Conservation (phyloP, 352 stramenopile species). For the Phytophthora quininea region DNA sequence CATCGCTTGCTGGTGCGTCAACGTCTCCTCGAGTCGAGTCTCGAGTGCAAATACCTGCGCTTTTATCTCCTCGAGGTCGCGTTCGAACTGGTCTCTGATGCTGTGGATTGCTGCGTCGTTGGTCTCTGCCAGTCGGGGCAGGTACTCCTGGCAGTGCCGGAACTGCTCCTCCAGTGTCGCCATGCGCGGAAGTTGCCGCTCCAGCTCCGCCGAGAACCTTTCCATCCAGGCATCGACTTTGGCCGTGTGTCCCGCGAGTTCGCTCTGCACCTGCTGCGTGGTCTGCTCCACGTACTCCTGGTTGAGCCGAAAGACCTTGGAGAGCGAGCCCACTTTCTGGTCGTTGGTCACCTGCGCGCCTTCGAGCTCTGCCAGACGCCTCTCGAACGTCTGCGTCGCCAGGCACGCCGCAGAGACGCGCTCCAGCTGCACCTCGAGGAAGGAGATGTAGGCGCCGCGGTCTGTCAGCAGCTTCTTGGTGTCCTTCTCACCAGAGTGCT, state of each 20-base stretch:
- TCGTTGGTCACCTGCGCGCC: conserved; percentile 46
- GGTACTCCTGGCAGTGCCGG: conserved; percentile 45
- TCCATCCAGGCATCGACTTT: conserved; percentile 70
- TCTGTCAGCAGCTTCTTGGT: conserved; percentile 84
- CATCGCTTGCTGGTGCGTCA: conserved; percentile 30
- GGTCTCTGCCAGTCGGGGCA: conserved; percentile 39
- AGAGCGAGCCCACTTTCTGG: conserved; percentile 67
- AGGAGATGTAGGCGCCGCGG: conserved; percentile 86
- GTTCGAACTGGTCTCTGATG: conserved; percentile 27
- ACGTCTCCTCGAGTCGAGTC: conserved; percentile 48
- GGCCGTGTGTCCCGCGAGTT: conserved; percentile 41
- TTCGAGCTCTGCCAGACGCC: conserved; percentile 62
- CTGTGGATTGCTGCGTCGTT: conserved; percentile 34
- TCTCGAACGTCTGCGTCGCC: conserved; percentile 71
- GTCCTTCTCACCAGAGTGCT: conserved; percentile 59
- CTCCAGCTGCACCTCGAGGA: conserved; percentile 89
- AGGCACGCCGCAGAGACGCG: conserved; percentile 84
- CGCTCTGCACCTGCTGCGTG: conserved; percentile 40
- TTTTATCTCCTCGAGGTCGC: conserved; percentile 59
- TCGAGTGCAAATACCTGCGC: conserved; percentile 53
- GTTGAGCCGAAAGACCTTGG: conserved; percentile 72
- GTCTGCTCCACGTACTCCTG: conserved; percentile 77
- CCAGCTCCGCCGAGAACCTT: conserved; percentile 58
- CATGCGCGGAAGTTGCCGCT: conserved; percentile 42
- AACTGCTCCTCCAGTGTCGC: conserved; percentile 46